Percentiles rank a stretch among this genome's conserved stretches.
phyloP scores from a whole-genome alignment of 192 early-diverging fungal species.

The Cladochytrium replicatum region DNA sequence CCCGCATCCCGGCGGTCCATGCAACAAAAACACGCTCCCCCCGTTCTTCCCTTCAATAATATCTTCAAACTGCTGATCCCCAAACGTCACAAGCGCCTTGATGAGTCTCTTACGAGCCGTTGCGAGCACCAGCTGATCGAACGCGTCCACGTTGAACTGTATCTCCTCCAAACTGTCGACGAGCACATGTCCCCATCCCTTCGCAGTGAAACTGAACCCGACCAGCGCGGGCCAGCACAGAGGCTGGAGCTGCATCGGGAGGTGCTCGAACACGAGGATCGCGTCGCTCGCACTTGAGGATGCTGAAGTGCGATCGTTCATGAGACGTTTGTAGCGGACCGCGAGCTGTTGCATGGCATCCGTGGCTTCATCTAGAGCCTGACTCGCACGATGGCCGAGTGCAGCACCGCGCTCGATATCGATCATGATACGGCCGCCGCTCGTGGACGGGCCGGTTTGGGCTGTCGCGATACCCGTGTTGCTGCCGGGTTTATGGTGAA shows the following conservation, averaged over 20 bases:
- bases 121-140: conserved; percentile 41
- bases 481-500: conserved; percentile 9
- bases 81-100: conserved; percentile 38
- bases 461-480: neutral
- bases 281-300: conserved; percentile 14
- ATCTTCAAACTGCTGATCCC: conserved; percentile 30
- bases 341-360: conserved; percentile 26
- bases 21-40: conserved; percentile 42
- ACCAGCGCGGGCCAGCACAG: conserved; percentile 42
- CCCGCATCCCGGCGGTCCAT: conserved; percentile 32
- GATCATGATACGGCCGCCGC: conserved; percentile 30
- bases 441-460: neutral
- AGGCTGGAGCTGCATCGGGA: conserved; percentile 17
- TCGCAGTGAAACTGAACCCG: conserved; percentile 43
- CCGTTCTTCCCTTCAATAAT: conserved; percentile 45
- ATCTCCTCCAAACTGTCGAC: conserved; percentile 27
- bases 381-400: conserved; percentile 34
- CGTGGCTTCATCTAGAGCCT: conserved; percentile 34
- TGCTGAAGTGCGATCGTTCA: conserved; percentile 8
- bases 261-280: conserved; percentile 9
- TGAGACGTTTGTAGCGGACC: conserved; percentile 24
- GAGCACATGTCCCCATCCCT: conserved; percentile 45
- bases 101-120: conserved; percentile 36
- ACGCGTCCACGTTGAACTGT: conserved; percentile 38
- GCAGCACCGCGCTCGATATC: conserved; percentile 23